Evolutionary conservation across 306 rosid species (phyloP).

Genomic region (Quercus alba): DNA sequence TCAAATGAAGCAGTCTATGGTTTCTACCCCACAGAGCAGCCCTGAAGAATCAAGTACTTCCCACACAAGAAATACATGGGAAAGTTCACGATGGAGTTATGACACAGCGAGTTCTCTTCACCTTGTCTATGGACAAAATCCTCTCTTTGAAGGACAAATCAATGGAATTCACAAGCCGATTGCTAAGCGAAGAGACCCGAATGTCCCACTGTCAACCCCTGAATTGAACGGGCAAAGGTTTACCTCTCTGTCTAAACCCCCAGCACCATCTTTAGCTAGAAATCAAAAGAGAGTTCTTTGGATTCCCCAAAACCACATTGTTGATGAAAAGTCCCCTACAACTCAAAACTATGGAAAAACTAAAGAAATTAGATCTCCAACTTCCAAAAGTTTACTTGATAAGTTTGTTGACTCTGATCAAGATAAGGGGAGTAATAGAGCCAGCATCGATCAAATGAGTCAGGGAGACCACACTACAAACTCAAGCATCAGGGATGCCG

Average conservation of each 20-base stretch:
- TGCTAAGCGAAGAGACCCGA: conserved; percentile 33
- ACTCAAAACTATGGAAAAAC: conserved; percentile 25
- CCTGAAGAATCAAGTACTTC: conserved; percentile 74
- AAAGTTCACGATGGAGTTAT: conserved; percentile 55
- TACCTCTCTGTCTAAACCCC: conserved; percentile 34
- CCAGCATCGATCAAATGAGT: conserved; percentile 31
- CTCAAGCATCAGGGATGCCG: conserved; percentile 52
- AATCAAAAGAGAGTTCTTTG: conserved; percentile 41
- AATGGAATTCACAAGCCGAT: conserved; percentile 29
- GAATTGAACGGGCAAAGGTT: conserved; percentile 46
- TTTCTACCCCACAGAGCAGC: conserved; percentile 77
- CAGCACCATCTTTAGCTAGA: conserved; percentile 35
- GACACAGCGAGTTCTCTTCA: conserved; percentile 60
- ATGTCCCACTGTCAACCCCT: conserved; percentile 37
- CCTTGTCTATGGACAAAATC: conserved; percentile 75
- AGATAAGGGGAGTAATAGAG: conserved; percentile 25
- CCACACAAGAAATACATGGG: conserved; percentile 49
- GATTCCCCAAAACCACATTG: conserved; percentile 54
- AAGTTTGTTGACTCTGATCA: conserved; percentile 39
- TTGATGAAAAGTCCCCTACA: conserved; percentile 39
- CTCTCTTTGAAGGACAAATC: conserved; percentile 58
- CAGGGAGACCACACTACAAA: conserved; percentile 40
- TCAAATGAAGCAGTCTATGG: conserved; percentile 48
- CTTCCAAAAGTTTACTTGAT: conserved; percentile 46
- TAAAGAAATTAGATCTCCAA: conserved; percentile 42